phyloP scores from a whole-genome alignment of 129 eudicot species.

The Sambucus nigra region DNA sequence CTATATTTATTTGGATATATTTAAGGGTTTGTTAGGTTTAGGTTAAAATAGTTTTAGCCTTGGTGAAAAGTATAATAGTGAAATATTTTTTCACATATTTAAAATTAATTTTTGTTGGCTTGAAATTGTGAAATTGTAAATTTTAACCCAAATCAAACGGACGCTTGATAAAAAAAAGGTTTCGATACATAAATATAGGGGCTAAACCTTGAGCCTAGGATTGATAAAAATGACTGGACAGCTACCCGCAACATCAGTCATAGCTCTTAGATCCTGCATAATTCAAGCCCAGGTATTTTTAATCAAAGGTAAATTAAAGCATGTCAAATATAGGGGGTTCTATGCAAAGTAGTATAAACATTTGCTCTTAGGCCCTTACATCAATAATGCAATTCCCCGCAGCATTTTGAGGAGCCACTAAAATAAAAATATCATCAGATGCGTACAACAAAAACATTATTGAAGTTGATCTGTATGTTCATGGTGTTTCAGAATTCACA shows the following conservation, averaged over 20 bases:
- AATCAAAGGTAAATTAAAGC: constrained; percentile 1
- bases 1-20: no score
- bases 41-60: no score
- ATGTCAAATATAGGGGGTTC: constrained; percentile 4
- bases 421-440: constrained; percentile 88
- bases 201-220: constrained; percentile 82
- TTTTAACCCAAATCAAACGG: not conserved
- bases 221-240: constrained; percentile 93
- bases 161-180: not conserved
- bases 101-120: not conserved
- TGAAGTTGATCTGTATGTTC: no score
- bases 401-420: constrained; percentile 99
- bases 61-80: no score
- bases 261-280: constrained; percentile 88
- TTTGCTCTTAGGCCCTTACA: constrained; percentile 28
- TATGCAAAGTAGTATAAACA: not conserved
- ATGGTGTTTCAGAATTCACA: no score
- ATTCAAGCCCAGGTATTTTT: constrained; percentile 16
- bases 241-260: constrained; percentile 96
- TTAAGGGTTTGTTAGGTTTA: no score
- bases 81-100: no score
- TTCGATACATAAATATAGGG: not conserved
- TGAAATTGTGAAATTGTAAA: no score
- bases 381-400: constrained; percentile 96
- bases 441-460: no score